Conservation (phyloP, 768 basidiomycete genomes). For the Termitomyces titanicus region DNA sequence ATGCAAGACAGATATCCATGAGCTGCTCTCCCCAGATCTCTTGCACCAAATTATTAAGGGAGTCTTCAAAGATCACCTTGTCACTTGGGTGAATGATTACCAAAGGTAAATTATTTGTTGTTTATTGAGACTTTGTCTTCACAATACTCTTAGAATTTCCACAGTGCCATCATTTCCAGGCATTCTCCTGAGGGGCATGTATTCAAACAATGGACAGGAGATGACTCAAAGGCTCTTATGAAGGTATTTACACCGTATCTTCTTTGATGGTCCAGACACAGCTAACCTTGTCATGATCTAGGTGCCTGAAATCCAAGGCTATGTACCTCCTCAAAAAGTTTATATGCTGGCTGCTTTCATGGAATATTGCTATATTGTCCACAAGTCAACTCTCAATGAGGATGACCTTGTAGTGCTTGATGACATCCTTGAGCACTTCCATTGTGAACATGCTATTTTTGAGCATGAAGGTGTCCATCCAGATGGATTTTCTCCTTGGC, state of each 20-base stretch:
- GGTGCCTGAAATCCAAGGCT: conserved; percentile 22
- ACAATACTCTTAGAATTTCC: not conserved
- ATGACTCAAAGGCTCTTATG: conserved; percentile 32
- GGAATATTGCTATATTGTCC: conserved; percentile 17
- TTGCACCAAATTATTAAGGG: too few relatives aligned
- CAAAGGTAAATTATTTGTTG: too few relatives aligned
- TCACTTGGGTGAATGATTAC: too few relatives aligned
- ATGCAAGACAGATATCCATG: too few relatives aligned
- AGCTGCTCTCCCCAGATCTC: too few relatives aligned
- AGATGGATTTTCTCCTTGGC: conserved; percentile 4
- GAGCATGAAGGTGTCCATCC: conserved; percentile 6
- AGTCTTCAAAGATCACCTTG: too few relatives aligned
- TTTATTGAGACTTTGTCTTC: too few relatives aligned
- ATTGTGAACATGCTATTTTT: conserved; percentile 16
- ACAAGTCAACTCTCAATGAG: not conserved
- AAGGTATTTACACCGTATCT: conserved; percentile 18
- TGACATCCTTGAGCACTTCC: conserved; percentile 10
- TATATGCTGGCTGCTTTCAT: conserved; percentile 15
- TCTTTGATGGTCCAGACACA: not conserved
- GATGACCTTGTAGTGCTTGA: not conserved
- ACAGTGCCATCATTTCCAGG: conserved; percentile 20
- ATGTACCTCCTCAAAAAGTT: conserved; percentile 17
- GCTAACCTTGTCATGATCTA: conserved; percentile 15
- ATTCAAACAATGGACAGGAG: conserved; percentile 26
- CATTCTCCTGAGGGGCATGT: conserved; percentile 21